phyloP scores from a whole-genome alignment of 257 asterid genomes.

The Nyctanthes arbortristis region DNA sequence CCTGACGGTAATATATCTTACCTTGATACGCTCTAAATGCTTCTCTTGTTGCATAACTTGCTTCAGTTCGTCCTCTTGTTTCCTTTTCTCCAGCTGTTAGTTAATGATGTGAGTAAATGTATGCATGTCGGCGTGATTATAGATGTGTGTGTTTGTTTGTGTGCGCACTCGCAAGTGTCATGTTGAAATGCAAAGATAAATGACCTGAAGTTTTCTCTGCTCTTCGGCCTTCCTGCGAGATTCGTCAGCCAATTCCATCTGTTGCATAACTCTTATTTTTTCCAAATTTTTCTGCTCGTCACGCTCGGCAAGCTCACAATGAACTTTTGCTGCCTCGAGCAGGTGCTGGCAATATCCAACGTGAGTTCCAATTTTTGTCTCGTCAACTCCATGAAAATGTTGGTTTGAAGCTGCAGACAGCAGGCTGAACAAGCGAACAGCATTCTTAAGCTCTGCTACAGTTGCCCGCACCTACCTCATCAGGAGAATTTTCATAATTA shows the following conservation, averaged over 20 bases:
- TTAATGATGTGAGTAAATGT: slow-evolving; percentile 25
- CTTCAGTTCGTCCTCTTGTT: slow-evolving; percentile 92
- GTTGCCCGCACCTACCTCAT: slow-evolving; percentile 73
- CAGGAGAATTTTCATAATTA: slow-evolving; percentile 13
- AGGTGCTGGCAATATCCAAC: slow-evolving; percentile 95
- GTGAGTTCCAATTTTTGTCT: slow-evolving; percentile 95
- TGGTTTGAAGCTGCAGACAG: slow-evolving; percentile 86
- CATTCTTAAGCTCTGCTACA: slow-evolving; percentile 94
- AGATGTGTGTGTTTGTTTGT: too few species aligned
- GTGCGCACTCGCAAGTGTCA: too few species aligned
- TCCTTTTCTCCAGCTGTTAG: slow-evolving; percentile 86
- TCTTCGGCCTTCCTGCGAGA: slow-evolving; percentile 89
- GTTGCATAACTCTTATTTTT: slow-evolving; percentile 81
- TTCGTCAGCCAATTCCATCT: slow-evolving; percentile 88
- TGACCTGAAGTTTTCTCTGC: slow-evolving; percentile 82
- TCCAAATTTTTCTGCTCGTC: slow-evolving; percentile 82
- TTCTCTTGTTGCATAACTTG: slow-evolving; percentile 92
- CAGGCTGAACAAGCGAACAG: slow-evolving; percentile 92
- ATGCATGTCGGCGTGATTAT: too few species aligned
- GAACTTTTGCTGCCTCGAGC: slow-evolving; percentile 94
- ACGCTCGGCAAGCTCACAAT: slow-evolving; percentile 91
- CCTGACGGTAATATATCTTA: slow-evolving; percentile 29
- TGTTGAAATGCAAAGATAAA: slow-evolving; percentile 20
- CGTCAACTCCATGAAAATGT: slow-evolving; percentile 93
- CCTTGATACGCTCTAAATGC: slow-evolving; percentile 87